Evolutionary conservation across 257 asterid species (phyloP).

Genomic region (Nyctanthes arbortristis): DNA sequence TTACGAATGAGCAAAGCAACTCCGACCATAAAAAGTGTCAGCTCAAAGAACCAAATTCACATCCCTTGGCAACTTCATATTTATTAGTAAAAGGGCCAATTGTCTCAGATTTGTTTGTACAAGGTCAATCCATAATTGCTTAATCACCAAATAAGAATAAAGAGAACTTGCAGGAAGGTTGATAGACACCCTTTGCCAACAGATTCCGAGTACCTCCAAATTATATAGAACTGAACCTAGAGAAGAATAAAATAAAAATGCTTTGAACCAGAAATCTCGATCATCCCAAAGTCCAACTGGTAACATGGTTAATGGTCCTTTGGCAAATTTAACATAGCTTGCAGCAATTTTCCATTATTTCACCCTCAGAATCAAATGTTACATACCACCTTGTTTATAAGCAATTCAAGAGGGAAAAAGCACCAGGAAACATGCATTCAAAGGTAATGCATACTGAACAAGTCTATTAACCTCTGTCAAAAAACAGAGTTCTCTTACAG

Average conservation of each 20-base stretch:
- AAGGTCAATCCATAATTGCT: slow-evolving; percentile 28
- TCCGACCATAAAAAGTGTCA: slow-evolving; percentile 16
- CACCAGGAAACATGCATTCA: slow-evolving; percentile 32
- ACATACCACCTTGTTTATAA: slow-evolving; percentile 28
- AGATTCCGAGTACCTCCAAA: slow-evolving; percentile 26
- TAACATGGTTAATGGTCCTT: slow-evolving; percentile 15
- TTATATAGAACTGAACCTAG: slow-evolving; percentile 18
- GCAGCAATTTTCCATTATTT: slow-evolving; percentile 31
- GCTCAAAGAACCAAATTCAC: slow-evolving; percentile 9
- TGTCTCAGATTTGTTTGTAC: slow-evolving; percentile 16
- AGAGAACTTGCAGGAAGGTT: slow-evolving; percentile 17
- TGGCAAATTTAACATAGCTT: slow-evolving; percentile 27
- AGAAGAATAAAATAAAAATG: slow-evolving; percentile 5
- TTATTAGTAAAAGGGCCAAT: slow-evolving; percentile 13
- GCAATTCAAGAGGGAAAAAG: slow-evolving; percentile 22
- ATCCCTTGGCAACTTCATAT: slow-evolving; percentile 12
- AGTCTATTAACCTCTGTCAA: slow-evolving; percentile 32
- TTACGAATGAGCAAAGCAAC: slow-evolving; percentile 3
- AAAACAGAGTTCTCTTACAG: slow-evolving; percentile 40
- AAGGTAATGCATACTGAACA: slow-evolving; percentile 31
- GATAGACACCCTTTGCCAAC: slow-evolving; percentile 14
- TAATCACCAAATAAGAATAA: slow-evolving; percentile 22
- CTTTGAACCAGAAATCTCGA: slow-evolving; percentile 20
- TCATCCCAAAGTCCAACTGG: slow-evolving; percentile 26
- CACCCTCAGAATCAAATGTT: slow-evolving; percentile 28